Evolutionary conservation across 1,139 yeast genomes (phyloP).

Genomic region (Yamadazyma trypodendri): DNA sequence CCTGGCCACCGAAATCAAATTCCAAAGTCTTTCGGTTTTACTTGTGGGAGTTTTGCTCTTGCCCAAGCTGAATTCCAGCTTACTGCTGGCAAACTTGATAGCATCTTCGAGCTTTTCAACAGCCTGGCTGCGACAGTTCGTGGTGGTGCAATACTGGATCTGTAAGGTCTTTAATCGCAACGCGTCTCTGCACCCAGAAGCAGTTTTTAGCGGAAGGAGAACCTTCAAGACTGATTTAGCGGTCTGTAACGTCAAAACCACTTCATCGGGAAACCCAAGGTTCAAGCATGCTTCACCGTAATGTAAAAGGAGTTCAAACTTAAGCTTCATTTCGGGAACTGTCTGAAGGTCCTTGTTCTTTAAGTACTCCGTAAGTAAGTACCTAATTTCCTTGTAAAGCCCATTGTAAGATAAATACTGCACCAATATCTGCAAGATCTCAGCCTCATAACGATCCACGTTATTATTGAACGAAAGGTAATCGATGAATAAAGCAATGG

Average conservation of each 20-base stretch:
- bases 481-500: constrained; percentile 13
- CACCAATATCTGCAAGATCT: constrained; percentile 20
- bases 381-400: constrained; percentile 22
- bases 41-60: constrained; percentile 15
- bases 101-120: constrained; percentile 23
- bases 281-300: constrained; percentile 12
- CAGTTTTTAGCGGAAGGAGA: neutral
- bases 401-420: constrained; percentile 38
- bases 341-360: neutral
- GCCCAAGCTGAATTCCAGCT: constrained; percentile 28
- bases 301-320: constrained; percentile 10
- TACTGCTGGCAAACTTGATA: constrained; percentile 23
- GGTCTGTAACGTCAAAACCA: neutral
- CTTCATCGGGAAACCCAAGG: constrained; percentile 8
- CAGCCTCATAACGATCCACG: constrained; percentile 3
- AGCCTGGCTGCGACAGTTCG: constrained; percentile 18
- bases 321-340: neutral
- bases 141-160: constrained; percentile 22
- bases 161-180: constrained; percentile 32
- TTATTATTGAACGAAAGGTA: constrained; percentile 10
- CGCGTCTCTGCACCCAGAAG: constrained; percentile 13
- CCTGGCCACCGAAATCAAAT: constrained; percentile 35
- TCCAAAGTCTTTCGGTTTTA: constrained; percentile 26
- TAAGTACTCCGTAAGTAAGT: neutral
- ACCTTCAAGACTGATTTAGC: neutral